These are phyloP conservation scores for Forsythia suspensa DNA, from an alignment of 257 asterid genomes.

Conservation along the genomic window DNA sequence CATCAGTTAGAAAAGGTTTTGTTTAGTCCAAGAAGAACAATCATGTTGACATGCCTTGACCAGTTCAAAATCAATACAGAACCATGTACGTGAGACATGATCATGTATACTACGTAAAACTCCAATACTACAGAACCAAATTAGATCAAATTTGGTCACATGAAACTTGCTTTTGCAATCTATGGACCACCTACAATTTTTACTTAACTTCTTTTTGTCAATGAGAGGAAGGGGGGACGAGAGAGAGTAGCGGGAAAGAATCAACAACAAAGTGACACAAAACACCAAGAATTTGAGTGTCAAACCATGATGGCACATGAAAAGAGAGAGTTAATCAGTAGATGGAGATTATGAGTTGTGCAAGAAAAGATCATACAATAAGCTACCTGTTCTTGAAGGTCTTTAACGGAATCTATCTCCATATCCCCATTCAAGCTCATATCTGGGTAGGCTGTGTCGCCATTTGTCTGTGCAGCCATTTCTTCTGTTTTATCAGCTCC, in stretches of 20 bases:
- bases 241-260: background rate
- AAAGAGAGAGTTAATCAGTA: background rate
- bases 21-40: background rate
- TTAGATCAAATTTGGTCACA: background rate
- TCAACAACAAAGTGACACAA: background rate
- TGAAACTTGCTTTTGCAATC: background rate
- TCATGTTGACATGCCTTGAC: background rate
- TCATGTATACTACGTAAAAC: background rate
- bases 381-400: conserved; percentile 87
- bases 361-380: conserved; percentile 6
- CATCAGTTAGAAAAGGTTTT: background rate
- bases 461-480: conserved; percentile 42
- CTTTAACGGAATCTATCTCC: conserved; percentile 66
- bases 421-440: conserved; percentile 42
- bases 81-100: background rate
- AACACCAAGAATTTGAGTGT: background rate
- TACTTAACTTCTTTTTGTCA: background rate
- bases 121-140: background rate
- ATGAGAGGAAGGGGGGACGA: background rate
- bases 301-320: background rate
- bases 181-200: background rate
- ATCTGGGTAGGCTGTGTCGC: conserved; percentile 41
- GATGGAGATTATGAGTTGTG: conserved; percentile 3
- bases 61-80: background rate
- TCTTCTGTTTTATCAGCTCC: conserved; percentile 43